Evolutionary conservation across 2,329 filamentous ascomycete genomes (phyloP).

Genomic region (Hypoxylon sp.): DNA sequence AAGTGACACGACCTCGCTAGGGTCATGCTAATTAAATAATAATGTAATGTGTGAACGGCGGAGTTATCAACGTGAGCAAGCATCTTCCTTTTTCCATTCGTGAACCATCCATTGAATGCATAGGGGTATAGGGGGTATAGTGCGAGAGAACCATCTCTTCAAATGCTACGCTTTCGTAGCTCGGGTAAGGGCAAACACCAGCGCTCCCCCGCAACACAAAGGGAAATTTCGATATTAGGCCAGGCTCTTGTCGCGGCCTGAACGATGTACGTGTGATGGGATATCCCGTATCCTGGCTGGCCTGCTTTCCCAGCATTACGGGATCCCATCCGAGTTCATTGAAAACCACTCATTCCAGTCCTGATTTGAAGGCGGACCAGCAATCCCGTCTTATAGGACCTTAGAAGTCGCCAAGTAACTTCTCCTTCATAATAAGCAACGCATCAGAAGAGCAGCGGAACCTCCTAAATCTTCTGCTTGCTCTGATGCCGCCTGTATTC

Average conservation of each 20-base stretch:
- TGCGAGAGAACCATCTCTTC: constrained; percentile 43
- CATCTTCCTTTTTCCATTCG: constrained; percentile 27
- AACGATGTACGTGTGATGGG: constrained; percentile 32
- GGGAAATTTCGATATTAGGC: constrained; percentile 26
- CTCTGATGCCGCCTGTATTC: constrained; percentile 80
- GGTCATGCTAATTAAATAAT: constrained; percentile 29
- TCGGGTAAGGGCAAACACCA: constrained; percentile 23
- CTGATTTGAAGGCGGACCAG: constrained; percentile 7
- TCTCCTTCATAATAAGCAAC: constrained; percentile 8
- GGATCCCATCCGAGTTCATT: constrained; percentile 5
- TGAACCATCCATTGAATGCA: constrained; percentile 45
- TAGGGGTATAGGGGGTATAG: constrained; percentile 47
- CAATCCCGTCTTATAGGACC: neutral
- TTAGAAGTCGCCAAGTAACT: constrained; percentile 1
- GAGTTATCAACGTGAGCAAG: constrained; percentile 24
- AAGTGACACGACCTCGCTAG: constrained; percentile 10
- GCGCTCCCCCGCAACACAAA: constrained; percentile 35
- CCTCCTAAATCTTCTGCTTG: constrained; percentile 58
- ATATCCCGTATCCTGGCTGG: constrained; percentile 2
- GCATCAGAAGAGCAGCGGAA: constrained; percentile 35
- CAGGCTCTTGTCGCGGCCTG: constrained; percentile 42
- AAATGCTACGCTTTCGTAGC: constrained; percentile 29
- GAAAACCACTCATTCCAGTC: neutral
- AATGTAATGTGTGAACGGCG: constrained; percentile 17
- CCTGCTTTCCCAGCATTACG: constrained; percentile 8